phyloP scores from a whole-genome alignment of 805 yeast genomes.

The Sugiyamaella valdiviana region DNA sequence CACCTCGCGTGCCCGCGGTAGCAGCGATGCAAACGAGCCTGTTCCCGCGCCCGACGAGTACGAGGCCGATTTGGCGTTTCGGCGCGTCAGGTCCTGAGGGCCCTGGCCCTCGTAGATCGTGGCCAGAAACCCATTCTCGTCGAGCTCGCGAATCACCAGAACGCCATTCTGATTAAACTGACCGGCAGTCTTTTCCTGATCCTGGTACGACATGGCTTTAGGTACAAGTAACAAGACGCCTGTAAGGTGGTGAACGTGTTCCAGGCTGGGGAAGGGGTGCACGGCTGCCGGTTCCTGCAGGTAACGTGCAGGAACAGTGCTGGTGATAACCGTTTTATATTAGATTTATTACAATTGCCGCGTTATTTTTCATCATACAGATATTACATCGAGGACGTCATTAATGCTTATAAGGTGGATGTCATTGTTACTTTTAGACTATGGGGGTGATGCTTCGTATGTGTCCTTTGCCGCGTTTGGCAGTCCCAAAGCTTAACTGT shows the following conservation, averaged over 20 bases:
- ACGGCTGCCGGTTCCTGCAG: no score
- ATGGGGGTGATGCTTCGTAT: no score
- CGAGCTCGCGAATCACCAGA: slow-evolving; percentile 15
- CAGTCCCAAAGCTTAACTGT: no score
- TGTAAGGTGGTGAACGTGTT: neutral
- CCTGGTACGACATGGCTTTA: neutral
- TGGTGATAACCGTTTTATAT: no score
- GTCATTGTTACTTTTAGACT: no score
- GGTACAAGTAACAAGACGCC: neutral
- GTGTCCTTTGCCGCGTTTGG: no score
- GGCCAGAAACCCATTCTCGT: slow-evolving; percentile 21
- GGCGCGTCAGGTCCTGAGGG: slow-evolving; percentile 7
- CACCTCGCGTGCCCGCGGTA: neutral
- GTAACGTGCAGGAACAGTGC: no score
- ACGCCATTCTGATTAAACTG: neutral
- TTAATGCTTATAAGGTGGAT: no score
- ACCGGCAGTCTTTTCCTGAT: neutral
- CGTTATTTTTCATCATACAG: no score
- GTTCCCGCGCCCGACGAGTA: neutral
- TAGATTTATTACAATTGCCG: no score
- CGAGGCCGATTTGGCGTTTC: neutral
- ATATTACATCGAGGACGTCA: no score
- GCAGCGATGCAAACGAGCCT: neutral
- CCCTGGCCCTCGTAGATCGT: slow-evolving; percentile 17
- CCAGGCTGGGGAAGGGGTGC: no score